These are phyloP conservation scores for Venturia asperata DNA, from an alignment of 2,329 filamentous ascomycete species.

Conservation along the genomic window DNA sequence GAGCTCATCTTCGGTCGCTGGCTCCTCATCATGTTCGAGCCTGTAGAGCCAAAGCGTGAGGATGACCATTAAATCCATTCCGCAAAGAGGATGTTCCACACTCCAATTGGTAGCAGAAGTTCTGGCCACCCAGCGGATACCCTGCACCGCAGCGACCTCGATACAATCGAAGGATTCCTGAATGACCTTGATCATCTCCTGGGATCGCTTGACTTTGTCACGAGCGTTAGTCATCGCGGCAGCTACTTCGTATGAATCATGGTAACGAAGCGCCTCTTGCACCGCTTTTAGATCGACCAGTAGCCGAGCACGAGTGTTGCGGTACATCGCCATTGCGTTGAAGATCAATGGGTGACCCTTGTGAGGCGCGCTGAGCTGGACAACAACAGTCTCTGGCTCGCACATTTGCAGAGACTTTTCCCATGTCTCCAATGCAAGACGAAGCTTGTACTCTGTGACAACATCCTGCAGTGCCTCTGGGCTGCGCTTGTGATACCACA, in stretches of 20 bases:
- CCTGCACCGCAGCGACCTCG: constrained; percentile 88
- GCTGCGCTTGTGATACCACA: constrained; percentile 98
- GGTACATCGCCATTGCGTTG: constrained; percentile 95
- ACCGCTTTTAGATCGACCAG: constrained; percentile 94
- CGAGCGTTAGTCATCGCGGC: constrained; percentile 92
- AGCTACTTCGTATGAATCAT: constrained; percentile 94
- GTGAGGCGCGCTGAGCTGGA: constrained; percentile 87
- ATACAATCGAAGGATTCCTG: constrained; percentile 97
- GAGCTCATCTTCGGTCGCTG: constrained; percentile 73
- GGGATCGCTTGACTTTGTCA: constrained; percentile 87
- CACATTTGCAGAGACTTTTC: constrained; percentile 91
- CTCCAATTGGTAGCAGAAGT: constrained; percentile 99
- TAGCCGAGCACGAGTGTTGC: constrained; percentile 84
- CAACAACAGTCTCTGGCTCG: constrained; percentile 80
- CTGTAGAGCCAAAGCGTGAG: constrained; percentile 97
- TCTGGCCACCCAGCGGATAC: constrained; percentile 95
- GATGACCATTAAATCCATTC: constrained; percentile 95
- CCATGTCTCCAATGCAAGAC: constrained; percentile 96
- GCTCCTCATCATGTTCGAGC: constrained; percentile 97
- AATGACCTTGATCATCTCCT: constrained; percentile 98
- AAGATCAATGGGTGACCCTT: constrained; percentile 95
- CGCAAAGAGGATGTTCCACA: constrained; percentile 93
- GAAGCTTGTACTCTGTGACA: constrained; percentile 95
- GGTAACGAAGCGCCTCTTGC: constrained; percentile 92
- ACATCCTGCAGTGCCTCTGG: constrained; percentile 96